Conservation (phyloP, 2,329 filamentous ascomycete genomes). For the Chrysoporthe austroafricana region DNA sequence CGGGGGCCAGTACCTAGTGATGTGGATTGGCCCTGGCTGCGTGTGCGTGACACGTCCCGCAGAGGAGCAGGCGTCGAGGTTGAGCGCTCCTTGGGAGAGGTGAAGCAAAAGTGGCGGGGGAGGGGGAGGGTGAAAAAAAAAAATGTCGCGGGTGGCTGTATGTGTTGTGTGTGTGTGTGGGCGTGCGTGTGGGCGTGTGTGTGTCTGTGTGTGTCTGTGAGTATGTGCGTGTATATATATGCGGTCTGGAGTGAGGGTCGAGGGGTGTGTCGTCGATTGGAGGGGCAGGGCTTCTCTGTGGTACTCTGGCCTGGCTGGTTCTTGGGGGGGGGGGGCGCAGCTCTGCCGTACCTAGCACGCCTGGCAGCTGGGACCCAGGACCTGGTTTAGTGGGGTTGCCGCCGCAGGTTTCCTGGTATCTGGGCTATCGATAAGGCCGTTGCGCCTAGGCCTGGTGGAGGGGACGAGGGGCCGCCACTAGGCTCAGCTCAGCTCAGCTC, state of each 20-base stretch:
- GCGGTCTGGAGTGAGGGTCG: background rate
- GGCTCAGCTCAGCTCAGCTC: no score
- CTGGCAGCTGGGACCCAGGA: background rate
- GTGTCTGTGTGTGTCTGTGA: no score
- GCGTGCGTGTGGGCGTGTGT: no score
- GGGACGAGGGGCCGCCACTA: no score
- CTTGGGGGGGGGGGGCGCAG: background rate
- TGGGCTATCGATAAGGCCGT: conserved; percentile 22
- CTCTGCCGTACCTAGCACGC: background rate
- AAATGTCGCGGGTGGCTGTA: background rate
- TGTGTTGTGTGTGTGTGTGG: background rate
- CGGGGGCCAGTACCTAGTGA: no score
- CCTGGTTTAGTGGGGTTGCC: background rate
- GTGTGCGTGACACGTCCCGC: background rate
- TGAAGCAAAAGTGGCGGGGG: background rate
- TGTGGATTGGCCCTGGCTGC: no score
- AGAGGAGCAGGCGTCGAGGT: no score
- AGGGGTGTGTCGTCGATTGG: conserved; percentile 10
- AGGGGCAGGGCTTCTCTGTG: conserved; percentile 1
- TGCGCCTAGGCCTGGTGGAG: background rate
- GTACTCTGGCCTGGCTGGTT: background rate
- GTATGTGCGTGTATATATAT: background rate
- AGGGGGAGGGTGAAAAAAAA: background rate
- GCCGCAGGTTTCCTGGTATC: conserved; percentile 5
- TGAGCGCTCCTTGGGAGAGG: background rate